Base-by-base conservation (phyloP, 148 eudicot species). In the Fallopia convolvulus region DNA sequence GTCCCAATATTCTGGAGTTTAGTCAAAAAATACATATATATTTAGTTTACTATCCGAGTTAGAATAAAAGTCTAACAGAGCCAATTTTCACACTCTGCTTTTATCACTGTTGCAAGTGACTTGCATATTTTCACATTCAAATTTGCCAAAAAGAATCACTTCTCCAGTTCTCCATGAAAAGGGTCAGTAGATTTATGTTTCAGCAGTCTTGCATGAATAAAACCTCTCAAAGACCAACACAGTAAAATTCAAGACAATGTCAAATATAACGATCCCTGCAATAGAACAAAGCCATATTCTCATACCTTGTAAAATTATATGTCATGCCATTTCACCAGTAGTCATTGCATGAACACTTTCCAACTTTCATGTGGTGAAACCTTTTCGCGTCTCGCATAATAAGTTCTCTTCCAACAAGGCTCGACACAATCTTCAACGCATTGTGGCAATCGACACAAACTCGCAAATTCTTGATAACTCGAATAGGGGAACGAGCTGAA, bases 381-480 rank as follows among this genome's bases (percentile, higher is more conserved):
- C 98, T 86, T 85, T 93, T 93, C 23, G 88, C 90, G 80, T 91
- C 98, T 82, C 98, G 85, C 75, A 87, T 88, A 75, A 90, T 77
- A 42, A 93, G 81, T 77, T 84, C 86, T 82, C 98, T 85, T 49
- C 98, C 98, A 78, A 93, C 98, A 17, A 93, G 79, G 77, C 85
- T 88, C 12, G 98, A 93, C 41, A 91, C 83, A 26, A 91, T 87
- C 82, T 93, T 93, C 71, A 93, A 76, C 44, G 91, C 91, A 83
- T 78, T 86, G 53, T 93, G 98, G 79, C 97, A 93, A 80, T 93
- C 98, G 39, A 87, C 91, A 84, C 98, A 93, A 23, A 87, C 85
- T 47, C 97, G 90, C 71, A 92, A 90, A 75, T 94, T 94, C 85
- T 94, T 94, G n/a, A 92, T 90, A n/a, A 94, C 81, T 44, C 97